phyloP scores from a whole-genome alignment of 371 early-diverging fungal genomes.

The Rhizopus delemar region DNA sequence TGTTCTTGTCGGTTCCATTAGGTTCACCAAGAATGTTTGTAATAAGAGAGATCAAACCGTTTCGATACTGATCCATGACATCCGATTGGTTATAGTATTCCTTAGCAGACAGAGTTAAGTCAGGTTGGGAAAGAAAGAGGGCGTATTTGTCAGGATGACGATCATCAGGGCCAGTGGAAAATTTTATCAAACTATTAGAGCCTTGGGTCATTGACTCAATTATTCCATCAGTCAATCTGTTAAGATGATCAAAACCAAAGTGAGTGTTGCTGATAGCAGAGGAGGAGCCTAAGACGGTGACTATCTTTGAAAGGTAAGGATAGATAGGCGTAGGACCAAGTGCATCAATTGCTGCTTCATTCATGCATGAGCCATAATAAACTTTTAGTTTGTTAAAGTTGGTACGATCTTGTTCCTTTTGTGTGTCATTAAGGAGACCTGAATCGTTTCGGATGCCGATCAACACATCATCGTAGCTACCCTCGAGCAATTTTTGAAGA shows the following conservation, averaged over 20 bases:
- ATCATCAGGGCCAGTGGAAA: slow-evolving; percentile 42
- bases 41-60: slow-evolving; percentile 29
- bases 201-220: slow-evolving; percentile 13
- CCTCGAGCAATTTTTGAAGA: slow-evolving; percentile 26
- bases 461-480: slow-evolving; percentile 24
- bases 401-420: slow-evolving; percentile 26
- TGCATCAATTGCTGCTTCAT: slow-evolving; percentile 41
- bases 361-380: slow-evolving; percentile 58
- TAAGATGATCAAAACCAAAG: slow-evolving; percentile 8
- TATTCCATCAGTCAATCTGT: slow-evolving; percentile 12
- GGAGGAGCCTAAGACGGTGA: background rate
- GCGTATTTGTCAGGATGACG: slow-evolving; percentile 41
- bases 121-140: slow-evolving; percentile 44
- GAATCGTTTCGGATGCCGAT: background rate
- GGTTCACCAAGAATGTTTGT: slow-evolving; percentile 18
- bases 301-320: slow-evolving; percentile 6
- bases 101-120: slow-evolving; percentile 53
- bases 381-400: slow-evolving; percentile 50
- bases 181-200: slow-evolving; percentile 27
- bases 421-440: slow-evolving; percentile 1
- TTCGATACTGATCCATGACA: slow-evolving; percentile 32
- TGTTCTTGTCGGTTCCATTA: background rate
- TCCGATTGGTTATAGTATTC: slow-evolving; percentile 53
- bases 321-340: slow-evolving; percentile 54
- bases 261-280: background rate